Evolutionary conservation across 2,329 filamentous ascomycete genomes (phyloP).

Genomic region (Aureobasidium sp.): DNA sequence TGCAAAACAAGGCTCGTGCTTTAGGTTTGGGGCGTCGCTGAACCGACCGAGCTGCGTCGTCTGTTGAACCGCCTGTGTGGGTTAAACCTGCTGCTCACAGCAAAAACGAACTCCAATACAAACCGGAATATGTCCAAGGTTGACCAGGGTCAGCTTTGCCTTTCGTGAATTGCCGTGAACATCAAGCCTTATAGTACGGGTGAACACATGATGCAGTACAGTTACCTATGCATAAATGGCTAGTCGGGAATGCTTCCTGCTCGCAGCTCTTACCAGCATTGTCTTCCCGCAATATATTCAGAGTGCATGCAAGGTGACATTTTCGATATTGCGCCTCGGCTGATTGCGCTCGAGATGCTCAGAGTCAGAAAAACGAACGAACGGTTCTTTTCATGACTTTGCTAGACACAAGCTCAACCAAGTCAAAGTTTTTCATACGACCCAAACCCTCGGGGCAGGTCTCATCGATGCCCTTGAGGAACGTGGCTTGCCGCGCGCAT

Average conservation of each 20-base stretch:
- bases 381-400: neutral
- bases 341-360: neutral
- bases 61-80: neutral
- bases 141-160: neutral
- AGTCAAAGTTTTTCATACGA: neutral
- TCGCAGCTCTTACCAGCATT: neutral
- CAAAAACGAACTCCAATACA: neutral
- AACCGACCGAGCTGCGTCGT: neutral
- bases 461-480: neutral
- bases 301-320: neutral
- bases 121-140: neutral
- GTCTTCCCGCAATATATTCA: neutral
- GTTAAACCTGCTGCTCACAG: neutral
- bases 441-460: neutral
- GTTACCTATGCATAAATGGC: neutral
- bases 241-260: neutral
- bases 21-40: neutral
- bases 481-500: slow-evolving; percentile 3
- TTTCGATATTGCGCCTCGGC: neutral
- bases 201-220: neutral
- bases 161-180: neutral
- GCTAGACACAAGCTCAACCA: neutral
- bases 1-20: neutral
- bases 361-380: neutral
- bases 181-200: neutral